Conservation (phyloP, 495 filamentous ascomycete genomes). For the Penicillium pulvis region DNA sequence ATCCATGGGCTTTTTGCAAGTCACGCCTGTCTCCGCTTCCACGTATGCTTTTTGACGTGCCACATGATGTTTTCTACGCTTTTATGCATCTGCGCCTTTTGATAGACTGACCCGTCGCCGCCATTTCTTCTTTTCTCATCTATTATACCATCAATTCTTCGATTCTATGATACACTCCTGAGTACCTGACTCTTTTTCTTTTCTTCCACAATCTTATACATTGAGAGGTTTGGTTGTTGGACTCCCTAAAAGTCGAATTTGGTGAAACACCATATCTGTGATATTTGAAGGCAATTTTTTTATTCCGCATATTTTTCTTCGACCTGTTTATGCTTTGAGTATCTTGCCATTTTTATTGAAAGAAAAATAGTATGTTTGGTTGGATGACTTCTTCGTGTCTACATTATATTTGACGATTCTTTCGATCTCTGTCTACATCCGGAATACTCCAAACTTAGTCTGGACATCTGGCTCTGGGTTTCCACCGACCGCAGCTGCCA, state of each 20-base stretch:
- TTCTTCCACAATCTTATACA: conserved; percentile 6
- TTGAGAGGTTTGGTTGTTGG: conserved; percentile 10
- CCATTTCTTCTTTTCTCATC: conserved; percentile 21
- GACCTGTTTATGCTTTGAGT: conserved; percentile 4
- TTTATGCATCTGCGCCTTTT: conserved; percentile 25
- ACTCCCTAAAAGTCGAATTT: conserved; percentile 8
- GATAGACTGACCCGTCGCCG: conserved; percentile 29
- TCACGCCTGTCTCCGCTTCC: conserved; percentile 23
- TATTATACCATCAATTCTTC: conserved; percentile 24
- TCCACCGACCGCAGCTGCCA: conserved; percentile 76
- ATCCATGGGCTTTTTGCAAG: conserved; percentile 4
- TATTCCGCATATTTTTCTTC: conserved; percentile 12
- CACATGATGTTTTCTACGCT: conserved; percentile 27
- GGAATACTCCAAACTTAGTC: conserved; percentile 91
- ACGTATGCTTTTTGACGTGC: conserved; percentile 26
- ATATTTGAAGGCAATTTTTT: conserved; percentile 2
- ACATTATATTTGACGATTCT: conserved; percentile 8
- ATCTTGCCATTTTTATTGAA: not conserved
- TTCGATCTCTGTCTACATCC: conserved; percentile 65
- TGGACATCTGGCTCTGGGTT: conserved; percentile 56
- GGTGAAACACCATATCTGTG: conserved; percentile 20
- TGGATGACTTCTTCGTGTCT: conserved; percentile 11
- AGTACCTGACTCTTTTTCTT: not conserved
- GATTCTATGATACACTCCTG: conserved; percentile 4
- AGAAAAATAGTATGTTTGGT: conserved; percentile 13